phyloP scores from a whole-genome alignment of 2,329 filamentous ascomycete genomes.

The Lasiodiplodia sp. region DNA sequence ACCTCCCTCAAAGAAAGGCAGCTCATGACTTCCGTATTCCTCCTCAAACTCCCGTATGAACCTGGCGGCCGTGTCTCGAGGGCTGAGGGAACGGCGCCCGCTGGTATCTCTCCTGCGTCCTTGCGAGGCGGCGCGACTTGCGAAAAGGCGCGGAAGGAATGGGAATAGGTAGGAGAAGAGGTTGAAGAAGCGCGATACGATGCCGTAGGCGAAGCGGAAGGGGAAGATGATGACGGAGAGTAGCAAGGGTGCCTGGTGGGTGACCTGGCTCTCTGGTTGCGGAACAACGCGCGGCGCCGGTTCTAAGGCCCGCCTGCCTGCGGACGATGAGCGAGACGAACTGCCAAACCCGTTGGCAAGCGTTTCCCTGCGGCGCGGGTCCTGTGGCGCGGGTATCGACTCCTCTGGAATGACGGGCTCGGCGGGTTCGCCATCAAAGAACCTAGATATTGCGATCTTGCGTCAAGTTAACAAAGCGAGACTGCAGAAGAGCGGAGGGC shows the following conservation, averaged over 20 bases:
- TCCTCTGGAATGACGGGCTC: constrained; percentile 79
- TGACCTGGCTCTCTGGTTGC: constrained; percentile 69
- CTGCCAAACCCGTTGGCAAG: constrained; percentile 63
- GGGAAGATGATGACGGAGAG: constrained; percentile 81
- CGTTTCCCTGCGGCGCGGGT: constrained; percentile 74
- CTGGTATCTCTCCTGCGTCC: constrained; percentile 62
- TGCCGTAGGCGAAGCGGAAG: constrained; percentile 77
- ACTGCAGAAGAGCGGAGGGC: not conserved
- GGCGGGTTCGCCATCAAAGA: constrained; percentile 93
- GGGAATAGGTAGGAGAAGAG: constrained; percentile 80
- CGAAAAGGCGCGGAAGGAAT: constrained; percentile 73
- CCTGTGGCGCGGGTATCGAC: constrained; percentile 65
- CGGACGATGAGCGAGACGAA: constrained; percentile 41
- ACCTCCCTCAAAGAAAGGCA: constrained; percentile 86
- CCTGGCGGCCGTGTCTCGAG: constrained; percentile 84
- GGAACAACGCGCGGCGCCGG: constrained; percentile 87
- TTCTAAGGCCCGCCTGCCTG: constrained; percentile 58
- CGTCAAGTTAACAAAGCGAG: constrained; percentile 33
- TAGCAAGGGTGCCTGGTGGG: constrained; percentile 75
- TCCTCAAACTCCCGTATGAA: constrained; percentile 96
- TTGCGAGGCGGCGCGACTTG: constrained; percentile 56
- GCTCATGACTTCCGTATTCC: constrained; percentile 75
- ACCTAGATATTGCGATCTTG: constrained; percentile 93
- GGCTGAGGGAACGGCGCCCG: constrained; percentile 78
- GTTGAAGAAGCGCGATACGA: constrained; percentile 73